These are phyloP conservation scores for Mallotus repandus DNA, from an alignment of 441 rosid species.

Conservation along the genomic window DNA sequence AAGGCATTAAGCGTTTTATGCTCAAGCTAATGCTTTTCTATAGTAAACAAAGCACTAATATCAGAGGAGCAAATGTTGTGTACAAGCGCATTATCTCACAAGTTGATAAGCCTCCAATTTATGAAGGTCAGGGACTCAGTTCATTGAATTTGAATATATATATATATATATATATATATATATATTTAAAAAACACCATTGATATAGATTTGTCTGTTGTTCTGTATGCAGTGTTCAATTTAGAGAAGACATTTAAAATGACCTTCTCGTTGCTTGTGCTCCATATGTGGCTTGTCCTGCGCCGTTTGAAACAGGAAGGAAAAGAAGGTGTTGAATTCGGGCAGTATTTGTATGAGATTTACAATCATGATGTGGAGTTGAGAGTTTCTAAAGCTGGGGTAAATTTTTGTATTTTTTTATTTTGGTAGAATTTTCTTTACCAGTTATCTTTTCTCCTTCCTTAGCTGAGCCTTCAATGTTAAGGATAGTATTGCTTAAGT, in stretches of 20 bases:
- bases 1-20: slow-evolving; percentile 55
- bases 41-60: slow-evolving; percentile 80
- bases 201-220: no score
- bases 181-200: no score
- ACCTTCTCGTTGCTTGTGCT: slow-evolving; percentile 84
- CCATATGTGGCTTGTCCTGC: slow-evolving; percentile 87
- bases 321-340: slow-evolving; percentile 92
- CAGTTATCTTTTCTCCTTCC: not conserved
- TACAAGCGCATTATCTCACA: slow-evolving; percentile 62
- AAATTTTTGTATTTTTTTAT: slow-evolving; percentile 15
- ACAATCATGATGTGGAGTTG: slow-evolving; percentile 87
- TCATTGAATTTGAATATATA: no score
- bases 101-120: slow-evolving; percentile 77
- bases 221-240: slow-evolving; percentile 61
- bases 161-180: no score
- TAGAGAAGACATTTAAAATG: slow-evolving; percentile 92
- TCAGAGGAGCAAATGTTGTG: slow-evolving; percentile 80
- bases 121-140: slow-evolving; percentile 51
- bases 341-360: slow-evolving; percentile 83
- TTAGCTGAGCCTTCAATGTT: not conserved
- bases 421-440: not conserved
- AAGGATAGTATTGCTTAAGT: not conserved
- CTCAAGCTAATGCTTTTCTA: slow-evolving; percentile 72
- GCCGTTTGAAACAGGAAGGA: slow-evolving; percentile 86
- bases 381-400: slow-evolving; percentile 98